Evolutionary conservation across 257 asterid genomes (phyloP), one percentile per base, ranked within the genome.

Genomic region (Echites panduratus): DNA sequence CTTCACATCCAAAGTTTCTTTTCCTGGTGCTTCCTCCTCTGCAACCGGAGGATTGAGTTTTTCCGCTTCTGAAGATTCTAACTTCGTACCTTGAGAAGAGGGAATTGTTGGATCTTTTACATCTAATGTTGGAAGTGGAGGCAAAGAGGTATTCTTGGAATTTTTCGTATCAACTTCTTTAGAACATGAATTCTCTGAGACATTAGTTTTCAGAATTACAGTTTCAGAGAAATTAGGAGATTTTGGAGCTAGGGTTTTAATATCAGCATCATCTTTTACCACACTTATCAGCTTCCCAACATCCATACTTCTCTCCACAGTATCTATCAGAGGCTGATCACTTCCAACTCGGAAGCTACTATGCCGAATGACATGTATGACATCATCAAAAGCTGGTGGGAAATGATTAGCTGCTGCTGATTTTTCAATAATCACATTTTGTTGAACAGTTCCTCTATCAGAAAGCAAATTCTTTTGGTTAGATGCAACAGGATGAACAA

Each of bases 1-100:
- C 78, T 82, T 87, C 29, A 90, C 91, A 41, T 95, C 97, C 81
- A 91, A 71, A 27, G 73, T 78, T 83, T 90, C 99, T 83, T 89
- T 90, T 11, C 73, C 85, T 14, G 89, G 85, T 48, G 82, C 78
- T 72, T 76, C 89, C 65, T 80, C 89, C 71, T 75, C 88, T 24
- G 72, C 80, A 14, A 68, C 68, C 4, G 75, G n/a, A 68, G 82
- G 67, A 26, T 47, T 77, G 14, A 38, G 68, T 70, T 84, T 83
- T 57, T 53, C 77, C 26, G 80, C 65, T 73, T 84, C 95, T 0
- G 78, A 73, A 73, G 84, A 74, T 61, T 81, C 88, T 13, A 68
- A 16, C 40, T 70, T 82, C 62, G 87, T 72, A 49, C 41, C 75
- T 0, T 56, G 66, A 38, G 82, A 73, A 35, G 76, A 38, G 38